These are phyloP conservation scores for Sapria himalayana DNA, from an alignment of 345 rosid genomes.

Conservation along the genomic window DNA sequence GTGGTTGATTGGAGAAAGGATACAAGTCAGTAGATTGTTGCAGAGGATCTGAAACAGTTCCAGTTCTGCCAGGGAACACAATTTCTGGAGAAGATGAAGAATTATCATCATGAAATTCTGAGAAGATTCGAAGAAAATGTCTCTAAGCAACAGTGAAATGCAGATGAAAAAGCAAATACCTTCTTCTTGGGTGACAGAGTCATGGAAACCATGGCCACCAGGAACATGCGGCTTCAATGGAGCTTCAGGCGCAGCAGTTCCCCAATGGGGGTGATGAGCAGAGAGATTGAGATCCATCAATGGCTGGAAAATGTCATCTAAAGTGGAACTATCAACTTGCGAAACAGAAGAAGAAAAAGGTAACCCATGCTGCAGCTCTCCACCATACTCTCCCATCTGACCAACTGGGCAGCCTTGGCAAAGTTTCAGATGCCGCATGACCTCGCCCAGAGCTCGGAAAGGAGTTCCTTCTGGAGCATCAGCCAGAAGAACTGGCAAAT, in stretches of 20 bases:
- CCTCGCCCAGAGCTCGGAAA: conserved; percentile 42
- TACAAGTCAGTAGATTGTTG: conserved; percentile 10
- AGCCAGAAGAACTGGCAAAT: conserved; percentile 53
- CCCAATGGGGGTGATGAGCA: conserved; percentile 17
- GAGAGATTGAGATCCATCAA: conserved; percentile 15
- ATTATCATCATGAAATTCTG: conserved; percentile 3
- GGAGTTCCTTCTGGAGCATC: conserved; percentile 59
- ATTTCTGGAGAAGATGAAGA: conserved; percentile 22
- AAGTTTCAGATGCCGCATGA: conserved; percentile 40
- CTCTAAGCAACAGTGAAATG: too few species aligned
- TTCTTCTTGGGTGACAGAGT: conserved; percentile 31
- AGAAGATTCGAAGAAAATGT: neutral
- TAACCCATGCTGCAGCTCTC: conserved; percentile 17
- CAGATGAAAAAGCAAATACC: conserved; percentile 12
- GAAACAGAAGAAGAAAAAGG: conserved; percentile 14
- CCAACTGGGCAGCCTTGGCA: conserved; percentile 15
- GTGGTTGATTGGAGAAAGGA: conserved; percentile 14
- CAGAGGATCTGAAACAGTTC: conserved; percentile 9
- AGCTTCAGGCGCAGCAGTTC: conserved; percentile 22
- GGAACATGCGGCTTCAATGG: conserved; percentile 15
- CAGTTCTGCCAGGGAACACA: conserved; percentile 42
- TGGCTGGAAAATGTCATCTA: conserved; percentile 10
- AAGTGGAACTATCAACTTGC: conserved; percentile 15
- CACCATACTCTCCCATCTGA: conserved; percentile 17
- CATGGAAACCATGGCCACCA: conserved; percentile 21